phyloP scores from a whole-genome alignment of 768 basidiomycete genomes.

The Leccinum disarticulatum region DNA sequence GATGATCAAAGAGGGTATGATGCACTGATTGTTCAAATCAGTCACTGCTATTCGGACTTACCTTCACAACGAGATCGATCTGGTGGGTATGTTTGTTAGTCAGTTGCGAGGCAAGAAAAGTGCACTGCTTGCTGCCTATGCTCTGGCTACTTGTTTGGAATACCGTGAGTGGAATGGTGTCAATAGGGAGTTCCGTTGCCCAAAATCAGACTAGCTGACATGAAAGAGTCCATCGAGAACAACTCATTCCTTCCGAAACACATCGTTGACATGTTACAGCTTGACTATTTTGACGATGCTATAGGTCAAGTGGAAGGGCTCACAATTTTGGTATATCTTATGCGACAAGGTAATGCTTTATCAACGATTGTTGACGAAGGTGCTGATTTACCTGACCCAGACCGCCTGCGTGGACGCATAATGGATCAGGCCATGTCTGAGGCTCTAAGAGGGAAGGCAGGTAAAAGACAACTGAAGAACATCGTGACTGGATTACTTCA shows the following conservation, averaged over 20 bases:
- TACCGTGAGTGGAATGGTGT: too few species aligned
- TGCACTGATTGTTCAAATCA: too few species aligned
- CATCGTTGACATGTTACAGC: conserved; percentile 21
- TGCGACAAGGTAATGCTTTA: conserved; percentile 16
- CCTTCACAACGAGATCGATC: too few species aligned
- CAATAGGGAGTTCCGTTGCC: too few species aligned
- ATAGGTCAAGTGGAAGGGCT: conserved; percentile 24
- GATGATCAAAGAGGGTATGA: too few species aligned
- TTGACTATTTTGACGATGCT: conserved; percentile 26
- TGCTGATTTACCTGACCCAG: conserved; percentile 7
- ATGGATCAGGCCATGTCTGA: conserved; percentile 14
- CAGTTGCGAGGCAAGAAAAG: too few species aligned
- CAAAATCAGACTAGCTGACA: too few species aligned
- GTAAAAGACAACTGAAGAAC: conserved; percentile 12
- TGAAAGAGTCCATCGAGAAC: too few species aligned
- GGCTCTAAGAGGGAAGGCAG: conserved; percentile 18
- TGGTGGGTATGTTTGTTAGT: too few species aligned
- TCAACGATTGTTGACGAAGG: not conserved
- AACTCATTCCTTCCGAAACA: not conserved
- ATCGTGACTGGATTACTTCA: conserved; percentile 21
- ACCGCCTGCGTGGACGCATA: conserved; percentile 12
- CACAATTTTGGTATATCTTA: conserved; percentile 22
- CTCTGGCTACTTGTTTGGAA: too few species aligned
- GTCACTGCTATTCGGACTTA: too few species aligned
- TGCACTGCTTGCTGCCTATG: too few species aligned